Conservation (phyloP, 2,329 filamentous ascomycete genomes). For the Rhexocercosporidium sp. region DNA sequence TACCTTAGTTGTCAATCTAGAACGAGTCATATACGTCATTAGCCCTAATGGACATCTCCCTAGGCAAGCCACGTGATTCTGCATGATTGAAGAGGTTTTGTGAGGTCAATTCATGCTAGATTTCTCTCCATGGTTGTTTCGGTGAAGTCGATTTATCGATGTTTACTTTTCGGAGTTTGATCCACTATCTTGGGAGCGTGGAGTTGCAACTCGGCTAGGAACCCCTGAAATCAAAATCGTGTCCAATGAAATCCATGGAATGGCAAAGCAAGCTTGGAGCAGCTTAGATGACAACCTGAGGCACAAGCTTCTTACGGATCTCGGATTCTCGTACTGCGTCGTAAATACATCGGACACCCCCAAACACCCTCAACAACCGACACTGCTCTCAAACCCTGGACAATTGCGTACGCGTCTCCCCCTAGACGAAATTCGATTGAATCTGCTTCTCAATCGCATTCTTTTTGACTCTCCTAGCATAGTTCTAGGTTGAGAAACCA, state of each 20-base stretch:
- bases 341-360: neutral
- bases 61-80: neutral
- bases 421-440: neutral
- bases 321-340: neutral
- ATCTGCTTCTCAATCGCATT: neutral
- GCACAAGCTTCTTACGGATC: neutral
- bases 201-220: neutral
- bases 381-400: neutral
- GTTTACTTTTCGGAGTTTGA: neutral
- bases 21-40: neutral
- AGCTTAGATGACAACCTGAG: neutral
- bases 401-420: neutral
- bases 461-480: neutral
- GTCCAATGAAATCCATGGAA: too few species aligned
- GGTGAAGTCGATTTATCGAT: neutral
- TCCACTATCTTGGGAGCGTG: neutral
- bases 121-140: neutral
- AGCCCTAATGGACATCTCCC: neutral
- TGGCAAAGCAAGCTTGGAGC: too few species aligned
- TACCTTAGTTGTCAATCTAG: neutral
- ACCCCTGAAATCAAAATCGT: neutral
- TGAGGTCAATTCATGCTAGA: neutral
- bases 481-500: neutral
- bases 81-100: neutral
- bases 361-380: neutral